Base-by-base conservation (phyloP, 768 basidiomycete species). In the Boletus pseudopeckii region DNA sequence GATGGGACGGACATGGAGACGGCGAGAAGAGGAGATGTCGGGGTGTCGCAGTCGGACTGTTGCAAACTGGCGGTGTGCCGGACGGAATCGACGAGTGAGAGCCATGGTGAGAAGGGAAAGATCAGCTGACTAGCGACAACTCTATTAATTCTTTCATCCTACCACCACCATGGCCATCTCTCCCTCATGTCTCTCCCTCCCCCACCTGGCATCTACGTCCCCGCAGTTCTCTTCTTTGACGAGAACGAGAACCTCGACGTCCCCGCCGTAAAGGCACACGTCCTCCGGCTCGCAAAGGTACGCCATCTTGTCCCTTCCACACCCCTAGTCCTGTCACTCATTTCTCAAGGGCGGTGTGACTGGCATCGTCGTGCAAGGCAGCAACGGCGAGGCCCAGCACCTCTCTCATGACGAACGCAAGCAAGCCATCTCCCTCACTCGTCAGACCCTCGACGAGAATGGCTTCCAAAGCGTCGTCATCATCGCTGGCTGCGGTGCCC, bases 401-500 rank as follows among this genome's bases (percentile, higher is more conserved):
- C 75, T 90, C 54, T 85, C 86, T 4, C 84, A 84, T 53, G 82
- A 84, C 0, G 89, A 90, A 64, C 80, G 88, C 50, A 83, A 80
- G 57, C 66, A 74, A 17, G 78, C 81, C 10, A 88, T 92, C 59
- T 64, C 71, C 18, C 66, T 87, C 38, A 87, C 88, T 1, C 79
- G 90, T 22, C 69, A 82, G 49, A 90, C 88, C 1, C 77, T 94
- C 11, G 82, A 92, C 65, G 75, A 80, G 49, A 82, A 85, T 55
- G 87, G 88, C 3, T 88, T 87, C 69, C 67, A 78, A 45, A 72
- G 86, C 38, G 79, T 84, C 38, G 69, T 86, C 14, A 78, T 94
- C 40, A 83, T 93, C 54, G 92, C 88, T 6, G 92, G 92, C 2
- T 92, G 90, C 5, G 92, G 92, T 1, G 87, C 86, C 1, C 88